Evolutionary conservation across 1,284 basidiomycete genomes (phyloP).

Genomic region (Schizophyllum commune): DNA sequence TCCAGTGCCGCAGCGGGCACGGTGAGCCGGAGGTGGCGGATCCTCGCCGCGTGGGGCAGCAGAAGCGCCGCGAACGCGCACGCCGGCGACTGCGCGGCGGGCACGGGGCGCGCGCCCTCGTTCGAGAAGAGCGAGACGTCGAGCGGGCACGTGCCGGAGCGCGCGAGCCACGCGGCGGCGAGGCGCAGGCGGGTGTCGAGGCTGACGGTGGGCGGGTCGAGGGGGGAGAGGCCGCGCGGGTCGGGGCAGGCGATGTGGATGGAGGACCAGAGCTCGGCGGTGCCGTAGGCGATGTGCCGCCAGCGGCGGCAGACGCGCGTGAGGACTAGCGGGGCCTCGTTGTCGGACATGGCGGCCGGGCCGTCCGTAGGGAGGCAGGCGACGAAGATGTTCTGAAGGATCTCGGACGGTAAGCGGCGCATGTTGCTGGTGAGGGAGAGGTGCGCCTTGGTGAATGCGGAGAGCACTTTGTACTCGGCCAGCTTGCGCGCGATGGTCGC

Average conservation of each 20-base stretch:
- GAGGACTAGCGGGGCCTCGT: constrained; percentile 11
- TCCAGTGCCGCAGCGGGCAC: too few species aligned
- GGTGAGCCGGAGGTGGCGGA: too few species aligned
- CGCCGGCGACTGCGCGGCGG: too few species aligned
- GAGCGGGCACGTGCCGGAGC: constrained; percentile 3
- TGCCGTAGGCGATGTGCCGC: constrained; percentile 8
- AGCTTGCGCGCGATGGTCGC: too few species aligned
- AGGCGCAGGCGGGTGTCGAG: not conserved
- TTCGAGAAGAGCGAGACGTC: constrained; percentile 4
- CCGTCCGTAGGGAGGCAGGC: constrained; percentile 11
- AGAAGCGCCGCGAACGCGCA: too few species aligned
- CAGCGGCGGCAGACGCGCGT: constrained; percentile 11
- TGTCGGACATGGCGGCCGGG: constrained; percentile 7
- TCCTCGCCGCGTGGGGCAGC: too few species aligned
- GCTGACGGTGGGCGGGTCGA: too few species aligned
- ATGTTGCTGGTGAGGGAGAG: too few species aligned
- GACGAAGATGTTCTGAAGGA: constrained; percentile 12
- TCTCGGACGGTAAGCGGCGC: constrained; percentile 7
- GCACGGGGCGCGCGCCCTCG: too few species aligned
- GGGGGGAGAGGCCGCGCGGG: too few species aligned
- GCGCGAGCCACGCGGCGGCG: constrained; percentile 1
- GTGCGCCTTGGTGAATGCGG: too few species aligned
- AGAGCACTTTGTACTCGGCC: too few species aligned
- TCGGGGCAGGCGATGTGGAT: constrained; percentile 2
- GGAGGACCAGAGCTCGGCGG: constrained; percentile 4